Base-by-base conservation (phyloP, 495 filamentous ascomycete genomes). In the Mycothermus thermophilus region DNA sequence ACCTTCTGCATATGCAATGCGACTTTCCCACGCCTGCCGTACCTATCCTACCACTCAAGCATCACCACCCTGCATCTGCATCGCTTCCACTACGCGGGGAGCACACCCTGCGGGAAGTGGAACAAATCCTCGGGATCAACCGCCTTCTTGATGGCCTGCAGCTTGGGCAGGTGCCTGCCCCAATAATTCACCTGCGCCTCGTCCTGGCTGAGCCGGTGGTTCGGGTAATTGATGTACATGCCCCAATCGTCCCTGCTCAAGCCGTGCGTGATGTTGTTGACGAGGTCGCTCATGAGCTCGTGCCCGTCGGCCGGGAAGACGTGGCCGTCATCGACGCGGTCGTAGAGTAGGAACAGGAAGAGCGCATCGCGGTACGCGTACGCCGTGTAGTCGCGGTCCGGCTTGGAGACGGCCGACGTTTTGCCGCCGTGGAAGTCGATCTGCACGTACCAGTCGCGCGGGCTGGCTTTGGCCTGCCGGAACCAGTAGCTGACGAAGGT, bases 81-180 rank as follows among this genome's bases (percentile, higher is more conserved):
- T n/a, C n/a, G n/a, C n/a, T n/a, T n/a, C n/a, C n/a, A n/a, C n/a
- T n/a, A n/a, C n/a, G n/a, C 32, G n/a, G 54, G 52, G 15, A 50
- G 2, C n/a, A 58, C 14, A 14, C 49, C 47, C 41, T 58, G 52
- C 2, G 72, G 71, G 43, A 75, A 77, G 34, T 74, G 66, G 29
- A 79, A 78, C 13, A 77, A 27, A 52, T 78, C 64, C 0, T 57
- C 39, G 1, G 74, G 73, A 43, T 80, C 74, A 12, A 74, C 44
- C 1, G 39, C 47, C 1, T 58, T 55, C 60, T 80, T 80, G 27
- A 80, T 63, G n/a, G 48, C 35, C 48, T 67, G 51, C 14, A 80
- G 47, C 31, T 55, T 57, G 3, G 50, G 50, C n/a, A 75, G 53
- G 38, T 77, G 74, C 1, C 40, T 32, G 0, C 66, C 69, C 68